A percentile compares a stretch with the other conserved stretches of the same genome.
Evolutionary conservation across 352 stramenopile genomes (phyloP).

Genomic region (Aphanomyces astaci): DNA sequence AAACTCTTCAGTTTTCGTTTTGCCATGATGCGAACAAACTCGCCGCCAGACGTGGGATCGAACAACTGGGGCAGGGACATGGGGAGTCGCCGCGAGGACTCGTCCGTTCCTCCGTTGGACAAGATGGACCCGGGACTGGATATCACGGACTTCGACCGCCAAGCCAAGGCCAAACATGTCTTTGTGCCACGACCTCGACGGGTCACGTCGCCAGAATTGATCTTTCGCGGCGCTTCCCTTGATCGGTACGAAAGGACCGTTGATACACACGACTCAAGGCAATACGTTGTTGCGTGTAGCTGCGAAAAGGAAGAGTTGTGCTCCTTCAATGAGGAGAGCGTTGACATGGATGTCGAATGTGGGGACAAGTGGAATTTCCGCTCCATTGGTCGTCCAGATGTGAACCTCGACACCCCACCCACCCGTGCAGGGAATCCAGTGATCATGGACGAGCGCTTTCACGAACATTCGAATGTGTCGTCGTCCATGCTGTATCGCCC

Average conservation of each 20-base stretch:
- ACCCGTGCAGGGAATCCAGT: constrained; percentile 26
- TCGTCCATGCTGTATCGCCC: neutral
- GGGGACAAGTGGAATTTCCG: constrained; percentile 25
- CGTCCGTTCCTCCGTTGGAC: neutral
- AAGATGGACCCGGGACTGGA: constrained; percentile 10
- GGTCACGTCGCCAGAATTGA: constrained; percentile 27
- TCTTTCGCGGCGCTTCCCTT: constrained; percentile 25
- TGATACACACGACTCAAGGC: neutral
- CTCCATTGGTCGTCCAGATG: constrained; percentile 26
- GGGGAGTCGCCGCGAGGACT: neutral
- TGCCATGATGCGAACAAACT: constrained; percentile 23
- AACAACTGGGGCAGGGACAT: neutral
- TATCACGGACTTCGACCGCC: neutral
- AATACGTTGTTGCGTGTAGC: neutral
- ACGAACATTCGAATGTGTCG: constrained; percentile 20
- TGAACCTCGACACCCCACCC: constrained; percentile 28
- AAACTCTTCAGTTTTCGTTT: constrained; percentile 22
- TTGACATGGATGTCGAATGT: neutral
- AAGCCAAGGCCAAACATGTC: constrained; percentile 13
- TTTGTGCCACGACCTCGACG: constrained; percentile 25
- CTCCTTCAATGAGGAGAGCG: neutral
- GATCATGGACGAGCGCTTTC: constrained; percentile 27
- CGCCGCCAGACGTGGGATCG: neutral
- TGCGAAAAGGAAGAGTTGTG: constrained; percentile 24
- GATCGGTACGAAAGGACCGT: constrained; percentile 10